These are phyloP conservation scores for Artemisia annua DNA, from an alignment of 129 eudicot genomes.

Conservation along the genomic window DNA sequence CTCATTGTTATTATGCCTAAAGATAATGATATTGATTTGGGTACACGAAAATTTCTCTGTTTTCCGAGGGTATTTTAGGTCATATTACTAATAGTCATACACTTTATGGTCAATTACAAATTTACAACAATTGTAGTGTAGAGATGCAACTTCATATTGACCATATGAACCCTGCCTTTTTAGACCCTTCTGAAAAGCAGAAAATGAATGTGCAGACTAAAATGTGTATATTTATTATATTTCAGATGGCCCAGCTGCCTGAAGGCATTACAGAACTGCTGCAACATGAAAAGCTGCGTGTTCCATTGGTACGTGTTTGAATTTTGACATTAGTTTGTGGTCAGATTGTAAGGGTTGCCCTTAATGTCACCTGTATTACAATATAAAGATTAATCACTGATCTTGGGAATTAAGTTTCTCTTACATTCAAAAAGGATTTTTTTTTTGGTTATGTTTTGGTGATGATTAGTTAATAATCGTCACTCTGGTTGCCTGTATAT, in stretches of 20 bases:
- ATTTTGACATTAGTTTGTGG: neutral
- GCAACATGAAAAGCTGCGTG: constrained; percentile 80
- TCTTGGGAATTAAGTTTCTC: too few relatives aligned
- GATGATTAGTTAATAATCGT: too few relatives aligned
- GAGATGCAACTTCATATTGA: constrained; percentile 3
- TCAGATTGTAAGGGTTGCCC: neutral
- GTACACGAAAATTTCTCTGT: neutral
- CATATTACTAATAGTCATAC: neutral
- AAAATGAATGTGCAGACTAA: constrained; percentile 1
- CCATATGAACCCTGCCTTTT: neutral
- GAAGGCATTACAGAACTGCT: constrained; percentile 91
- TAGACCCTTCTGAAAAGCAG: neutral
- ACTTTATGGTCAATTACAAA: neutral
- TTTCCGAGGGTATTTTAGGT: neutral
- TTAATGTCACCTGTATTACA: too few relatives aligned
- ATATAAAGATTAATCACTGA: too few relatives aligned
- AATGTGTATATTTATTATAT: constrained; percentile 16
- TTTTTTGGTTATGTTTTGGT: too few relatives aligned
- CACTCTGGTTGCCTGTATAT: constrained; percentile 24
- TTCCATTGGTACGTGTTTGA: constrained; percentile 71
- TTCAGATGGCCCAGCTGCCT: constrained; percentile 94
- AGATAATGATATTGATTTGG: neutral
- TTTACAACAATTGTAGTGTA: neutral
- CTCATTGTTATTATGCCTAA: neutral
- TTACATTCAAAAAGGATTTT: too few relatives aligned